phyloP scores from a whole-genome alignment of 805 yeast genomes.

The Candida sphagnicola region DNA sequence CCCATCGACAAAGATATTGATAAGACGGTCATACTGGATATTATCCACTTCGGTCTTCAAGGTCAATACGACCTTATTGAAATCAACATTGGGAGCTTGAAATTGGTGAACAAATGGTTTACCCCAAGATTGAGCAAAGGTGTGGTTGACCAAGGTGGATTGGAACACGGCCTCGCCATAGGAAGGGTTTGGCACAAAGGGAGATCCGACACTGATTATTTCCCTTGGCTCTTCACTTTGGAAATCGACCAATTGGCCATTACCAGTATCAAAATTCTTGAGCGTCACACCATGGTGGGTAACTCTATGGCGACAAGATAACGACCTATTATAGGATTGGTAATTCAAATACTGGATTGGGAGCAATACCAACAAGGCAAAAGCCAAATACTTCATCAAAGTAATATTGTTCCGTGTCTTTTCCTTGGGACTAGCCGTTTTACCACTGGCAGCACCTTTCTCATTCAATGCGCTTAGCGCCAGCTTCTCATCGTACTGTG shows the following conservation, averaged over 20 bases:
- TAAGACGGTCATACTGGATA: slow-evolving; percentile 62
- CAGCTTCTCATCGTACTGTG: neutral
- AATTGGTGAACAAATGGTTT: slow-evolving; percentile 42
- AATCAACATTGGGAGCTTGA: slow-evolving; percentile 40
- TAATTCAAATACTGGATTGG: too few relatives aligned
- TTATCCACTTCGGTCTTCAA: slow-evolving; percentile 53
- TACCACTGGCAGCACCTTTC: neutral
- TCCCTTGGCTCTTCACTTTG: slow-evolving; percentile 1
- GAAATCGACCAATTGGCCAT: neutral
- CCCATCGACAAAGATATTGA: slow-evolving; percentile 59
- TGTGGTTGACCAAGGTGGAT: slow-evolving; percentile 37
- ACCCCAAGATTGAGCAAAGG: slow-evolving; percentile 63
- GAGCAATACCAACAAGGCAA: neutral
- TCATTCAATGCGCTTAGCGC: neutral
- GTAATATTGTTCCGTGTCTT: neutral
- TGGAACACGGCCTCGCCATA: slow-evolving; percentile 37
- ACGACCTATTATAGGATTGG: neutral
- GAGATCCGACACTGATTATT: slow-evolving; percentile 2
- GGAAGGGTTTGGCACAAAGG: slow-evolving; percentile 3
- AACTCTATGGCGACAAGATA: neutral
- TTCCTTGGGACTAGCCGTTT: neutral
- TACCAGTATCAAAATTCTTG: neutral
- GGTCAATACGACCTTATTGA: slow-evolving; percentile 51
- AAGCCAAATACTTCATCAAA: neutral
- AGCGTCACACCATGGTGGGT: neutral